Evolutionary conservation across 164 flowering plant genomes (phyloP).

Genomic region (Brasenia schreberi): DNA sequence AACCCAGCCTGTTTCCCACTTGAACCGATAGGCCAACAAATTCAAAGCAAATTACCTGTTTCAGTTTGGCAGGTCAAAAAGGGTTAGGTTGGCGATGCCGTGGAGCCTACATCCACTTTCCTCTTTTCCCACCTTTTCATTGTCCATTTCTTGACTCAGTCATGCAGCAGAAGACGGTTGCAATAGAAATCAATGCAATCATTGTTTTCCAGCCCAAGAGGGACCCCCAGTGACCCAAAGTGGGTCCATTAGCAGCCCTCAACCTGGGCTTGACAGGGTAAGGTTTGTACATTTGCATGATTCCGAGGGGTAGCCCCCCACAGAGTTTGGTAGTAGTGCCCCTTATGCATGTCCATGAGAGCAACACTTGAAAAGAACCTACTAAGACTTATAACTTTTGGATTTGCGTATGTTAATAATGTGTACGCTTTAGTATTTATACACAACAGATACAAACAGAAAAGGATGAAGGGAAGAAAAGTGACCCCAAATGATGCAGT

Average conservation of each 20-base stretch:
- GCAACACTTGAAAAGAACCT: background rate
- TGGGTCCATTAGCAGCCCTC: background rate
- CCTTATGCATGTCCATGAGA: background rate
- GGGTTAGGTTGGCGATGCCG: too few relatives aligned
- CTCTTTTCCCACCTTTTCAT: too few relatives aligned
- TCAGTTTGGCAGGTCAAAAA: too few relatives aligned
- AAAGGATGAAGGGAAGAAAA: background rate
- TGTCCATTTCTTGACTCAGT: background rate
- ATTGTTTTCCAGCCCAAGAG: background rate
- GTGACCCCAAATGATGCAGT: background rate
- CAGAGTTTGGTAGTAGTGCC: background rate
- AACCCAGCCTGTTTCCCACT: too few relatives aligned
- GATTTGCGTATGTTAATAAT: background rate
- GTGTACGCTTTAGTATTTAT: too few relatives aligned
- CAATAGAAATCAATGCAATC: background rate
- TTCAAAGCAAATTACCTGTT: too few relatives aligned
- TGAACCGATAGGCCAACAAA: too few relatives aligned
- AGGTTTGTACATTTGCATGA: background rate
- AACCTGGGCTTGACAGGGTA: background rate
- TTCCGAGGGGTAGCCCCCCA: background rate
- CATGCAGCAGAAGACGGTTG: background rate
- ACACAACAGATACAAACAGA: background rate
- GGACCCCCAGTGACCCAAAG: background rate
- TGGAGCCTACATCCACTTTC: too few relatives aligned
- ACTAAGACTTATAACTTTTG: too few relatives aligned